Percentiles rank a stretch among this genome's conserved stretches.
phyloP scores from a whole-genome alignment of 805 yeast species.

The Saturnispora dispora region DNA sequence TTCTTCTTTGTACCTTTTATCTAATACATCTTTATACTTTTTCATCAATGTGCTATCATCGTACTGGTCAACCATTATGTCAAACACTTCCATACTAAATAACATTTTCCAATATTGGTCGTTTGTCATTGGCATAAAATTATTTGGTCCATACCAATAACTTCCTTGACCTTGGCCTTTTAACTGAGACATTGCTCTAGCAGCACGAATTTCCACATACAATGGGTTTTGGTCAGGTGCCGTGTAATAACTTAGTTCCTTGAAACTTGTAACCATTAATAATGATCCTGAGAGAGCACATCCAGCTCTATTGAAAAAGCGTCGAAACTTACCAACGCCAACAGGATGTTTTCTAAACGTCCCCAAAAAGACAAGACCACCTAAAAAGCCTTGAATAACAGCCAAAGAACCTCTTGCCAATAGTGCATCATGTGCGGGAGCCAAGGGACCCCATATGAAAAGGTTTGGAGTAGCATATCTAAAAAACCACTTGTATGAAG shows the following conservation, averaged over 20 bases:
- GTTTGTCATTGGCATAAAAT: constrained; percentile 37
- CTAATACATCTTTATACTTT: constrained; percentile 5
- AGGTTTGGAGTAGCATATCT: constrained; percentile 24
- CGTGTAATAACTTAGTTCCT: constrained; percentile 14
- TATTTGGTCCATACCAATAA: constrained; percentile 44
- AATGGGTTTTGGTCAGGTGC: constrained; percentile 20
- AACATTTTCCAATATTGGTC: constrained; percentile 21
- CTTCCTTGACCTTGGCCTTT: constrained; percentile 31
- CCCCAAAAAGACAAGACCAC: constrained; percentile 14
- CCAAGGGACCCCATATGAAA: constrained; percentile 27
- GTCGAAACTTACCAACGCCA: constrained; percentile 3
- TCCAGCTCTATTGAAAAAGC: constrained; percentile 7
- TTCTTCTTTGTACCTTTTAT: constrained; percentile 1
- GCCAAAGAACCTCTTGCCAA: constrained; percentile 21
- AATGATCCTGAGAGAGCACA: constrained; percentile 15
- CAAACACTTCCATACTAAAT: constrained; percentile 14
- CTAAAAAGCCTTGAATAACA: constrained; percentile 20
- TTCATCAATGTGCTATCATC: constrained; percentile 12
- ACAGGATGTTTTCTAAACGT: constrained; percentile 9
- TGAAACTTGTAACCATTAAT: constrained; percentile 10
- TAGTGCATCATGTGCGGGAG: constrained; percentile 29
- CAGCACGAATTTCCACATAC: constrained; percentile 22
- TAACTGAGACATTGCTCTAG: constrained; percentile 14
- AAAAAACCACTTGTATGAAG: constrained; percentile 17
- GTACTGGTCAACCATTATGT: constrained; percentile 16